phyloP scores from a whole-genome alignment of 768 basidiomycete species.

The Tricholoma bakamatsutake region DNA sequence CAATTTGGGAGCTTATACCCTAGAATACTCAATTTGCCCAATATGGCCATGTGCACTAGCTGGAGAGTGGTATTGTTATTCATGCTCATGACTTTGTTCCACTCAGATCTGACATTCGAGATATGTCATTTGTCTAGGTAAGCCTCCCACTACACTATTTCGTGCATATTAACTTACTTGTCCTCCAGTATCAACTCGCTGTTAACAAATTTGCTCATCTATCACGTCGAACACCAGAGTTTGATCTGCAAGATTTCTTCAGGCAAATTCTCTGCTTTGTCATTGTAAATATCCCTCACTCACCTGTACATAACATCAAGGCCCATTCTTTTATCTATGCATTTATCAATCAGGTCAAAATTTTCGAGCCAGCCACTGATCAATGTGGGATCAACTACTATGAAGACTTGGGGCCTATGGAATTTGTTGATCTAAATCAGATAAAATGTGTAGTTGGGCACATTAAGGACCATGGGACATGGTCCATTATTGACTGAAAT shows the following conservation, averaged over 20 bases:
- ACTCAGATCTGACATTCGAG: slow-evolving; percentile 17
- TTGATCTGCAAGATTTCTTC: slow-evolving; percentile 13
- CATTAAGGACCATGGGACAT: slow-evolving; percentile 4
- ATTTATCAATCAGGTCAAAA: slow-evolving; percentile 9
- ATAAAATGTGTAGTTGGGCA: slow-evolving; percentile 23
- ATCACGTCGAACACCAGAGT: slow-evolving; percentile 6
- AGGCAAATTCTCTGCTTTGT: slow-evolving; percentile 28
- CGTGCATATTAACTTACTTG: neutral
- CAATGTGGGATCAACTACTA: slow-evolving; percentile 18
- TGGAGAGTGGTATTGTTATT: slow-evolving; percentile 25
- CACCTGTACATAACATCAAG: slow-evolving; percentile 8
- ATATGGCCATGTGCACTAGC: slow-evolving; percentile 21
- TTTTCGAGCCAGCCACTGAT: slow-evolving; percentile 1
- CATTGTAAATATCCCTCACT: slow-evolving; percentile 14
- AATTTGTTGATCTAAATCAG: slow-evolving; percentile 21
- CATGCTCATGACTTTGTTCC: slow-evolving; percentile 5
- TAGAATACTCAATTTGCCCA: slow-evolving; percentile 8
- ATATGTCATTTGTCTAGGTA: slow-evolving; percentile 29
- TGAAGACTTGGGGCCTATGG: slow-evolving; percentile 9
- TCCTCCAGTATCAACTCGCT: slow-evolving; percentile 25
- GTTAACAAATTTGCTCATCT: slow-evolving; percentile 21
- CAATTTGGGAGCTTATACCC: neutral
- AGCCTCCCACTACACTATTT: slow-evolving; percentile 4
- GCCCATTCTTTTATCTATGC: slow-evolving; percentile 19
- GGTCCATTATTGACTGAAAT: neutral